Conservation (phyloP, 139 green algal species). For the Penium margaritaceum region DNA sequence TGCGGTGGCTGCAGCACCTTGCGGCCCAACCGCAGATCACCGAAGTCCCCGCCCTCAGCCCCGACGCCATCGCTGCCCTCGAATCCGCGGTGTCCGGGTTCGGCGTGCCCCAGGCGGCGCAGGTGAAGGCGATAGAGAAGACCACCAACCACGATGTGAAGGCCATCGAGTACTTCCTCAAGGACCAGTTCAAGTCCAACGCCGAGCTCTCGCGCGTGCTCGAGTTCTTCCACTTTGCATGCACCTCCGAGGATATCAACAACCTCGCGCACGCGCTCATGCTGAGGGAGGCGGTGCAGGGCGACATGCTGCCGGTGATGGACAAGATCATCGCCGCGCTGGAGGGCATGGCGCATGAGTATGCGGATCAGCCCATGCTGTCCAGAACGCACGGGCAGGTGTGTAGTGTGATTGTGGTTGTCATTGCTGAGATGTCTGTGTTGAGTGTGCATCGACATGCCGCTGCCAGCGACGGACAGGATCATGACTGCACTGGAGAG, state of each 20-base stretch:
- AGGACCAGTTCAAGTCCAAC: constrained; percentile 59
- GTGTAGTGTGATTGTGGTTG: background rate
- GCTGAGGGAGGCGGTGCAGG: constrained; percentile 75
- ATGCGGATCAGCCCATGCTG: constrained; percentile 88
- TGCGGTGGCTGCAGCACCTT: constrained; percentile 90
- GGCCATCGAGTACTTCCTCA: constrained; percentile 96
- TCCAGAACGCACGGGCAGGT: constrained; percentile 89
- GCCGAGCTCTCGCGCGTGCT: constrained; percentile 60
- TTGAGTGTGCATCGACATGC: background rate
- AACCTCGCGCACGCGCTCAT: constrained; percentile 95
- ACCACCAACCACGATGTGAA: constrained; percentile 99
- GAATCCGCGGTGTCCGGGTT: too few species aligned
- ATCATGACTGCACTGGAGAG: too few species aligned
- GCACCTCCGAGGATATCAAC: constrained; percentile 99
- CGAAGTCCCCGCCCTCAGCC: constrained; percentile 76
- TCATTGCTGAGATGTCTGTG: constrained; percentile 2
- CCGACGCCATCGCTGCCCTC: constrained; percentile 66
- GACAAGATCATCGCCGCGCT: constrained; percentile 72
- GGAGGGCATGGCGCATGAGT: constrained; percentile 60
- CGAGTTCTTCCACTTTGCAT: constrained; percentile 99
- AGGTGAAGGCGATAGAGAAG: constrained; percentile 79
- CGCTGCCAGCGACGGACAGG: too few species aligned
- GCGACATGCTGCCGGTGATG: constrained; percentile 55
- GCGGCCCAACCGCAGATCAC: constrained; percentile 60
- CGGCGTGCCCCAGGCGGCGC: constrained; percentile 60